phyloP scores from a whole-genome alignment of 345 rosid genomes.

The Noccaea caerulescens region DNA sequence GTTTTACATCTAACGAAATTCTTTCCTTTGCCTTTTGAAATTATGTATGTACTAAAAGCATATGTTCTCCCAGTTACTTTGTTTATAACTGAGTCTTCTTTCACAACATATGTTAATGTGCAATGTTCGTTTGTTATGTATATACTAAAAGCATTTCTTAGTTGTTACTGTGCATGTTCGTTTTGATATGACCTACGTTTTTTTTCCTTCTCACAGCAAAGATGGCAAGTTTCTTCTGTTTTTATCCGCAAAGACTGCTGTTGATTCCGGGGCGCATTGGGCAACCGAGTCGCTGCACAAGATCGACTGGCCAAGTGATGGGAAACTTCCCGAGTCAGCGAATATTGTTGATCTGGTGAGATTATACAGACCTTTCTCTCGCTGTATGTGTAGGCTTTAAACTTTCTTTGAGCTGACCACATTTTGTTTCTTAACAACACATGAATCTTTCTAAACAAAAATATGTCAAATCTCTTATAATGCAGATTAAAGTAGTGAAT shows the following conservation, averaged over 20 bases:
- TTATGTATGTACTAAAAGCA: neutral
- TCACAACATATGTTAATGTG: neutral
- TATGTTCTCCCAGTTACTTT: slow-evolving; percentile 6
- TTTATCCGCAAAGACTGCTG: slow-evolving; percentile 71
- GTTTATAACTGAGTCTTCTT: neutral
- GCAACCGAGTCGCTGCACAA: slow-evolving; percentile 80
- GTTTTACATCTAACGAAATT: slow-evolving; percentile 43
- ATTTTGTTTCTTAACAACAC: slow-evolving; percentile 6
- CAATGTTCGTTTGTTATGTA: neutral
- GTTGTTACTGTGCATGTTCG: too few relatives aligned
- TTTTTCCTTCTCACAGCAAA: slow-evolving; percentile 56
- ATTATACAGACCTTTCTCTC: slow-evolving; percentile 19
- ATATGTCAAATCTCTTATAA: neutral
- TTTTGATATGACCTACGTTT: neutral
- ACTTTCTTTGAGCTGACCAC: neutral
- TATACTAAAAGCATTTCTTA: too few relatives aligned
- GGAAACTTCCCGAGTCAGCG: slow-evolving; percentile 46
- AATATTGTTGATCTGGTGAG: slow-evolving; percentile 77
- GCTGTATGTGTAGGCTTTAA: neutral
- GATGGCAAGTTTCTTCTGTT: slow-evolving; percentile 81
- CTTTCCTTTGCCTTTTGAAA: neutral
- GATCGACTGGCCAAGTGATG: slow-evolving; percentile 75
- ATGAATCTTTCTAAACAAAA: slow-evolving; percentile 8
- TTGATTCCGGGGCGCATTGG: slow-evolving; percentile 75
- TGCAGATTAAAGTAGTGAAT: slow-evolving; percentile 74